Base-by-base conservation (phyloP, 192 early-diverging fungal genomes). In the Polychytrium aggregatum region DNA sequence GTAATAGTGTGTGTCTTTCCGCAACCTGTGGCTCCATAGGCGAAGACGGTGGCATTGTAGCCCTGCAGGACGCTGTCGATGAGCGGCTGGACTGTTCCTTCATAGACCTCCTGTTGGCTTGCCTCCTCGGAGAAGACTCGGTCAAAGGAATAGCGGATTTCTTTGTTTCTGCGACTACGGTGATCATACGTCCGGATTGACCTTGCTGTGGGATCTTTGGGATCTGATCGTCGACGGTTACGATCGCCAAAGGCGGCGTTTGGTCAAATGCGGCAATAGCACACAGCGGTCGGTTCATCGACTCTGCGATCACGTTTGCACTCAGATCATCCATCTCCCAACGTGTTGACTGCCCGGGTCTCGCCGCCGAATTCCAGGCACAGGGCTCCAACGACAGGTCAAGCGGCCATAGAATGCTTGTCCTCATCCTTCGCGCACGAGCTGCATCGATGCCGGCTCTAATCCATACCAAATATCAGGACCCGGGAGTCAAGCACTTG, bases 31-130 rank as follows among this genome's bases (percentile, higher is more conserved):
- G 67, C 70, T 21, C 74, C 64, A 36, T 93, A 93, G 0, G 88
- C 88, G 67, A 93, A 93, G n/a, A 88, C 81, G 5, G 87, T 90
- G 25, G 86, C 78, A 52, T 93, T 89, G 64, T 77, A 92, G 13
- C 88, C 89, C 29, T 72, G 52, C 57, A 87, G 65, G 14, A 88
- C 81, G 0, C 71, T 71, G 38, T 81, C 74, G 33, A 89, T 67
- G 30, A 88, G 62, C 6, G 72, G 71, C 28, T 65, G 68, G 3
- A 82, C 79, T 13, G 86, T 89, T 27, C 71, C 70, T 52, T 84
- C 79, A 46, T 66, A 74, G 30, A 84, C 78, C 26, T 88, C 79
- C 41, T 66, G 59, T 55, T 93, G 90, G 3, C 69, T 65, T 25
- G 72, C 62, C 17, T 71, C 64, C 37, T 87, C 82, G 48, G 68